phyloP scores from a whole-genome alignment of 441 rosid genomes.

The Gossypium gossypioides region DNA sequence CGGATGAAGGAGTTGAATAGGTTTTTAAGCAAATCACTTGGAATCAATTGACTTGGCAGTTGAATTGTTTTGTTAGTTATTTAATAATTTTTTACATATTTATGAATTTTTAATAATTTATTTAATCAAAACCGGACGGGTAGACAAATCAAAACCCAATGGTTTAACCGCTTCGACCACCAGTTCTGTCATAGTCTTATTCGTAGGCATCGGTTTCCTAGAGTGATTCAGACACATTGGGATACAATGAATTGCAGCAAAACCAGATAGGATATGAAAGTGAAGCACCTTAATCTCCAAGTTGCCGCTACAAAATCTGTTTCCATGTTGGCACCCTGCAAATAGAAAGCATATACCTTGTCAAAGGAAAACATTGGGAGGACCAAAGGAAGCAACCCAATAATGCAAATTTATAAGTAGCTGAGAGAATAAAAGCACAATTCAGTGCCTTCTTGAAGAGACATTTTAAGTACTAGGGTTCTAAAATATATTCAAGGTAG shows the following conservation, averaged over 20 bases:
- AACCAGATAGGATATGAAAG: not conserved
- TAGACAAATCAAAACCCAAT: too few relatives aligned
- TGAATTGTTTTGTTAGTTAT: too few relatives aligned
- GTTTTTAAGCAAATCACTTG: too few relatives aligned
- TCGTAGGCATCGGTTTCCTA: not conserved
- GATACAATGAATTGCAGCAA: not conserved
- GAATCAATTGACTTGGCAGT: too few relatives aligned
- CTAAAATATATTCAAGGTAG: not conserved
- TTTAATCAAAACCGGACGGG: too few relatives aligned
- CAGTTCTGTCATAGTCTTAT: not conserved
- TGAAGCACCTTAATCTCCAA: constrained; percentile 66
- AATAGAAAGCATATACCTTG: not conserved
- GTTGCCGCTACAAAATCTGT: constrained; percentile 44
- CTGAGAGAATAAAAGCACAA: not conserved
- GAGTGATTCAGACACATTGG: not conserved
- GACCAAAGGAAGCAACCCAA: not conserved
- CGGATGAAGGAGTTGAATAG: too few relatives aligned
- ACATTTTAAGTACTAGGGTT: not conserved
- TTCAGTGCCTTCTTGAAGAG: not conserved
- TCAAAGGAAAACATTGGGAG: not conserved
- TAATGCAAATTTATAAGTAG: not conserved
- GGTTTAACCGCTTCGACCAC: too few relatives aligned
- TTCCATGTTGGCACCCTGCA: constrained; percentile 46
- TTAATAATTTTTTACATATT: too few relatives aligned
- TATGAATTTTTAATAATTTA: too few relatives aligned